Percentiles rank a stretch among this genome's conserved stretches.
Evolutionary conservation across 169 alveolate species (phyloP).

Genomic region (Eimeria maxima): DNA sequence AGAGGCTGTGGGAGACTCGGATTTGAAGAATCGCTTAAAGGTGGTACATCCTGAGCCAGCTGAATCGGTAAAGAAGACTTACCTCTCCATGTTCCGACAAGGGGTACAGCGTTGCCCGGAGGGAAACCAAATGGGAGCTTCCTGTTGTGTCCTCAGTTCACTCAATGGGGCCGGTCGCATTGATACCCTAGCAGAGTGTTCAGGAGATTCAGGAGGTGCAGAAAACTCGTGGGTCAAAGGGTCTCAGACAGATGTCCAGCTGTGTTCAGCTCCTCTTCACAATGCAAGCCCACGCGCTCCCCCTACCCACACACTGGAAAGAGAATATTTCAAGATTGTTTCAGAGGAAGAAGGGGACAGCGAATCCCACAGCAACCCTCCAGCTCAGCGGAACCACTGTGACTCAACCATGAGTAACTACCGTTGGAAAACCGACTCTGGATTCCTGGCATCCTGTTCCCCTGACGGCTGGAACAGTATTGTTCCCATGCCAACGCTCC

Average conservation of each 20-base stretch:
- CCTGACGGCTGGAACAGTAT: neutral
- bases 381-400: neutral
- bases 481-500: conserved; percentile 51
- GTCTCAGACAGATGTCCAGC: neutral
- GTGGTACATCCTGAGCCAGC: neutral
- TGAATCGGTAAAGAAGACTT: neutral
- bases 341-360: conserved; percentile 2
- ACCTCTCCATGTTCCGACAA: conserved; percentile 44
- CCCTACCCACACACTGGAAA: neutral
- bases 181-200: neutral
- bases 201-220: conserved; percentile 13
- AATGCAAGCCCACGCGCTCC: neutral
- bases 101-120: conserved; percentile 21
- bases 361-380: neutral
- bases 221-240: neutral
- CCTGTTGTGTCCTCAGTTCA: neutral
- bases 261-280: conserved; percentile 28
- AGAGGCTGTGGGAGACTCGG: neutral
- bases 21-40: neutral
- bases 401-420: neutral
- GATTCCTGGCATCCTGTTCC: neutral
- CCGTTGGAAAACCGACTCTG: neutral
- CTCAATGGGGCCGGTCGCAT: neutral
- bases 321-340: neutral
- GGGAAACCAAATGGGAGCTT: neutral